A percentile compares a stretch with the other conserved stretches of the same genome.
Conservation (phyloP, 2,329 filamentous ascomycete species). For the Curvularia sp. region DNA sequence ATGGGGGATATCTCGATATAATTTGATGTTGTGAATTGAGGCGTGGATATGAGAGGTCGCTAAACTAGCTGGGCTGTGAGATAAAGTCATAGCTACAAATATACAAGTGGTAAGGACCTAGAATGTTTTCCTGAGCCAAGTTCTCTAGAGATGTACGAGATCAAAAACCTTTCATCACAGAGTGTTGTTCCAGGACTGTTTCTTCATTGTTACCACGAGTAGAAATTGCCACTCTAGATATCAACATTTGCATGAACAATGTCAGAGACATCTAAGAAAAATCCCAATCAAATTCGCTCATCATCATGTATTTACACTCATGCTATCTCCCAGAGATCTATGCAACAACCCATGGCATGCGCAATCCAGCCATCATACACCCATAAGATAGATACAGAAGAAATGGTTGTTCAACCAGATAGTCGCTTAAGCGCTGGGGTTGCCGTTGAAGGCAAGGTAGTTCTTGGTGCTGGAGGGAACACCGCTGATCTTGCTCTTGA, state of each 20-base stretch:
- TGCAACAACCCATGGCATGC: not conserved
- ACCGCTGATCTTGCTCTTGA: conserved; percentile 52
- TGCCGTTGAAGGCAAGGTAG: conserved; percentile 64
- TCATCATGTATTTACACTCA: conserved; percentile 3
- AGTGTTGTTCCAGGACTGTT: not conserved
- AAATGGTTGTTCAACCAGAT: not conserved
- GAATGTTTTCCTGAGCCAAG: too few relatives aligned
- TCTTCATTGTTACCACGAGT: too few relatives aligned
- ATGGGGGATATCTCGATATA: not conserved
- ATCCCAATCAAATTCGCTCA: not conserved
- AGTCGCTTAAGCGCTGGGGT: conserved; percentile 29
- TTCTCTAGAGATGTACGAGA: not conserved
- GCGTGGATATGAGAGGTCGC: too few relatives aligned
- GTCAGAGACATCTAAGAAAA: not conserved
- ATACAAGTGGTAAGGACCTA: not conserved
- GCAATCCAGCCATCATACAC: conserved; percentile 10
- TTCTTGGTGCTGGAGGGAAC: conserved; percentile 58
- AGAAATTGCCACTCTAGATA: not conserved
- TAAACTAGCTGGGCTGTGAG: not conserved
- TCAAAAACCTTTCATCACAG: not conserved
- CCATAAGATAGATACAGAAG: conserved; percentile 15
- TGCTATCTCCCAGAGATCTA: not conserved
- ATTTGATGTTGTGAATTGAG: not conserved
- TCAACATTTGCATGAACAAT: not conserved
- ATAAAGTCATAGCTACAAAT: not conserved